Base-by-base conservation (phyloP, 73 alveolate genomes). In the Breviolum minutum region DNA sequence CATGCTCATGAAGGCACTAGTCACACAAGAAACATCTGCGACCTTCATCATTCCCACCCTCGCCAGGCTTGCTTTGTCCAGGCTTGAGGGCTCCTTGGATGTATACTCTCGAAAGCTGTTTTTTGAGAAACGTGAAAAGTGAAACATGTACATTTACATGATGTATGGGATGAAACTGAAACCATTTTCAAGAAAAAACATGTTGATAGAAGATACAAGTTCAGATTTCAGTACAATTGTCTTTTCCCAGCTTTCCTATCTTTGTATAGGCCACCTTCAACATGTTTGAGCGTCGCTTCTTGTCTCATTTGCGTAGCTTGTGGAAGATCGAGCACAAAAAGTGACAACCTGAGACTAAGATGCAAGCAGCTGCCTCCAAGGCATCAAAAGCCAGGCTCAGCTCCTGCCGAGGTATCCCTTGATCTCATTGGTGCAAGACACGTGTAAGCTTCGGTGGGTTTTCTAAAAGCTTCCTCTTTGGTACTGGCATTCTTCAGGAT, bases 11-110 rank as follows among this genome's bases (percentile, higher is more conserved):
- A 40, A 40, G 54, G 54, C 0, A n/a, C n/a, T n/a, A 40, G 54
- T 40, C 54, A 40, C 54, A 40, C 54, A 40, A 40, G 63, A n/a
- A 27, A 30, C 16, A 17, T 77, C 63, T 10, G 73, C 54, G 80
- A 71, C 97, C 97, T 92, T 92, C 89, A 92, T 32, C 97, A 92
- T 92, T 63, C 97, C 97, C 61, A 92, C 73, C 66, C 97, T 80
- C 61, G 97, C 97, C 64, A 92, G 80, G 97, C 97, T 92, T 71
- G 97, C 97, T 92, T 92, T 92, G 97, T 92, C 97, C 88, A 92
- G 90, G 97, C 97, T 92, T 40, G 97, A 54, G 40, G 97, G 89
- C 24, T 92, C 97, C 97, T 90, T 48, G 32, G 7, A 12, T 2
- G 70, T 20, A 29, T 40, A 40, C 54, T 40, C 54, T 40, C 54